A percentile compares a stretch with the other conserved stretches of the same genome.
These are phyloP conservation scores for Plantago major DNA, from an alignment of 257 asterid genomes.

Conservation along the genomic window DNA sequence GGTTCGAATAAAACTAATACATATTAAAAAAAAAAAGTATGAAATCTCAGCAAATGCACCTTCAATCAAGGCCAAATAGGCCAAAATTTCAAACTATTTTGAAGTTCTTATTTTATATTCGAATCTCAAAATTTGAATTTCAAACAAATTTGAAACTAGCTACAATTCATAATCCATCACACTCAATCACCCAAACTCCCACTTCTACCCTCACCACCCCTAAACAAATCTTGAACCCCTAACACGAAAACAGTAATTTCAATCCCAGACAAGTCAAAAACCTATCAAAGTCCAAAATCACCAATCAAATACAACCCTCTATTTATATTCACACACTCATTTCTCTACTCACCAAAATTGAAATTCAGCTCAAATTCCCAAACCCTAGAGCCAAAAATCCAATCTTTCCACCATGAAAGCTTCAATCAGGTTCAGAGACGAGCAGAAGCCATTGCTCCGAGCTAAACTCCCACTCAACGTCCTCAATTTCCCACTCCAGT, in stretches of 20 bases:
- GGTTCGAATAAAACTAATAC: no score
- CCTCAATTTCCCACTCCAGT: conserved; percentile 65
- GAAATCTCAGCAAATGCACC: no score
- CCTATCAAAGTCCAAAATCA: conserved; percentile 14
- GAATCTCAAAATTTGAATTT: conserved; percentile 15
- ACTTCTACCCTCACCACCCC: conserved; percentile 11
- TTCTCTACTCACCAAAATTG: no score
- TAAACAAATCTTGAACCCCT: neutral
- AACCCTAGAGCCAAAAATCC: neutral
- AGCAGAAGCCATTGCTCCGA: conserved; percentile 70
- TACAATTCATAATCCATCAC: neutral
- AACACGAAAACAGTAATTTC: conserved; percentile 19
- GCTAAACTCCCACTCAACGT: conserved; percentile 84
- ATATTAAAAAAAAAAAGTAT: no score
- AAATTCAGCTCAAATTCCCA: neutral
- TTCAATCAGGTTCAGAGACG: conserved; percentile 87
- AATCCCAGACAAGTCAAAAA: conserved; percentile 12
- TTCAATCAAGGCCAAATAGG: no score
- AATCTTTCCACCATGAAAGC: conserved; percentile 61
- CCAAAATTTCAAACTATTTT: no score
- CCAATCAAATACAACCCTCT: conserved; percentile 12
- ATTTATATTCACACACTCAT: conserved; percentile 13
- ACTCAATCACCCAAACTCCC: neutral
- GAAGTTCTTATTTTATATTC: no score
- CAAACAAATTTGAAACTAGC: conserved; percentile 1